Percentiles rank a stretch among this genome's conserved stretches.
These are phyloP conservation scores for Saccharomycopsis hybrid DNA, from an alignment of 1,139 yeast genomes.

Conservation along the genomic window DNA sequence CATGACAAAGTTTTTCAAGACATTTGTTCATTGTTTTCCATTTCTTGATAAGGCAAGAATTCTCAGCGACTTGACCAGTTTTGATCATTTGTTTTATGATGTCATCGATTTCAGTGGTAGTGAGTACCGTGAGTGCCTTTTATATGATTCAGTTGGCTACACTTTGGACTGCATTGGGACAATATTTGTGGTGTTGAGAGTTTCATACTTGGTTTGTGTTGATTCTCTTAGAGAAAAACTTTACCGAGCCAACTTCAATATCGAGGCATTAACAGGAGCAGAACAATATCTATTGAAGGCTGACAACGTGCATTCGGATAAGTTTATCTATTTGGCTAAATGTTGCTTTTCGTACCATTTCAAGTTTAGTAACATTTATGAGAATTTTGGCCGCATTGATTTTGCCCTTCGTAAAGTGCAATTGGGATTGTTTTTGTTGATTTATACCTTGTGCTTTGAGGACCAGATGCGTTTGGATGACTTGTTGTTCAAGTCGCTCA, in stretches of 20 bases:
- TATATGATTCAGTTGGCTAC: constrained; percentile 6
- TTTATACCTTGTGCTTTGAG: constrained; percentile 6
- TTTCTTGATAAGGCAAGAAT: constrained; percentile 11
- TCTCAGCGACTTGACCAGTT: not conserved
- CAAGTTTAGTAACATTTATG: constrained; percentile 12
- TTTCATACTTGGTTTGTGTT: constrained; percentile 7
- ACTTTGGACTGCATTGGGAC: constrained; percentile 18
- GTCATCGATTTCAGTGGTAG: not conserved
- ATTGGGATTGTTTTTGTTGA: constrained; percentile 14
- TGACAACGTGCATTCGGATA: not conserved
- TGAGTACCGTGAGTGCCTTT: not conserved
- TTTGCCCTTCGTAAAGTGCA: constrained; percentile 15
- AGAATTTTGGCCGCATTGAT: constrained; percentile 11
- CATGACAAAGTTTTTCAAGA: constrained; percentile 15
- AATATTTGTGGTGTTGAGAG: constrained; percentile 11
- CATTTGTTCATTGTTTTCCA: constrained; percentile 8
- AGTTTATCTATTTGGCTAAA: constrained; percentile 15
- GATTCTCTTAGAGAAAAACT: constrained; percentile 14
- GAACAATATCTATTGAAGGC: constrained; percentile 10
- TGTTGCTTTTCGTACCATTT: constrained; percentile 17
- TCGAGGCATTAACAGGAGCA: constrained; percentile 1
- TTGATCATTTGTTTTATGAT: constrained; percentile 2
- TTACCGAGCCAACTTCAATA: constrained; percentile 12
- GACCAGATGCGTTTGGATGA: constrained; percentile 14
- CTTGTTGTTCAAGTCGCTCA: constrained; percentile 7